Percentiles rank a stretch among this genome's conserved stretches.
These are phyloP conservation scores for Colletotrichum sp. DNA, from an alignment of 2,329 filamentous ascomycete genomes.

Conservation along the genomic window DNA sequence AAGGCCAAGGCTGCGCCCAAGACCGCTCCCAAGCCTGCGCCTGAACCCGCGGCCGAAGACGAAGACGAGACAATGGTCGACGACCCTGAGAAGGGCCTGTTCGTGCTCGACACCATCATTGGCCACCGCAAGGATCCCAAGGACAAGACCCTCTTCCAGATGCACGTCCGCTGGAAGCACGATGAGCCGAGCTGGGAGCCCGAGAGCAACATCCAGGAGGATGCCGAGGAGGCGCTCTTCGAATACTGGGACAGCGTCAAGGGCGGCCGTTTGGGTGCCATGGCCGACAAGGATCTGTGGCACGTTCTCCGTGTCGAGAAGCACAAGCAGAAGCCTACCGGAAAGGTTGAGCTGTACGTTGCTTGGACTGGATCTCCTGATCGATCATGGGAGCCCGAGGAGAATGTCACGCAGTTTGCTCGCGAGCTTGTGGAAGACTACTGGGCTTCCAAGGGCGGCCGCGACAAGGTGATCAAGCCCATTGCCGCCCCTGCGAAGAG, in stretches of 20 bases:
- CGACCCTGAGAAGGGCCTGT: not conserved
- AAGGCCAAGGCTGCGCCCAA: not conserved
- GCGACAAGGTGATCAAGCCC: conserved; percentile 22
- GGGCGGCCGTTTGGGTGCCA: conserved; percentile 17
- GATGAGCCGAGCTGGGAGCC: conserved; percentile 35
- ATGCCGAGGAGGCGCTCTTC: conserved; percentile 33
- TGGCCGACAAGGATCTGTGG: conserved; percentile 20
- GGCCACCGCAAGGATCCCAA: conserved; percentile 9
- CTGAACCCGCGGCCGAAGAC: not conserved
- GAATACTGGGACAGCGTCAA: conserved; percentile 20
- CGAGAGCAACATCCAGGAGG: conserved; percentile 37
- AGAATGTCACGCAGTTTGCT: not conserved
- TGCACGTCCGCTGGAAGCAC: conserved; percentile 33
- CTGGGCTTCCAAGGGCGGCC: conserved; percentile 35
- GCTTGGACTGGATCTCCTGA: conserved; percentile 15
- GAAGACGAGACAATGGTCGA: not conserved
- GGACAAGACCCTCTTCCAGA: conserved; percentile 28
- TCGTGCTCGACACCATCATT: conserved; percentile 12
- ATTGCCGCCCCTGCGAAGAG: not conserved
- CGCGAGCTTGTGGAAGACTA: conserved; percentile 26
- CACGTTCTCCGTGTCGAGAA: conserved; percentile 20
- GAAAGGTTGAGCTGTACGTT: conserved; percentile 3
- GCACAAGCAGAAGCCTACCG: conserved; percentile 10
- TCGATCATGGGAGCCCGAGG: conserved; percentile 22
- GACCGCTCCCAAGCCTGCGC: not conserved